Base-by-base conservation (phyloP, 257 asterid species). In the Scutellaria minor region DNA sequence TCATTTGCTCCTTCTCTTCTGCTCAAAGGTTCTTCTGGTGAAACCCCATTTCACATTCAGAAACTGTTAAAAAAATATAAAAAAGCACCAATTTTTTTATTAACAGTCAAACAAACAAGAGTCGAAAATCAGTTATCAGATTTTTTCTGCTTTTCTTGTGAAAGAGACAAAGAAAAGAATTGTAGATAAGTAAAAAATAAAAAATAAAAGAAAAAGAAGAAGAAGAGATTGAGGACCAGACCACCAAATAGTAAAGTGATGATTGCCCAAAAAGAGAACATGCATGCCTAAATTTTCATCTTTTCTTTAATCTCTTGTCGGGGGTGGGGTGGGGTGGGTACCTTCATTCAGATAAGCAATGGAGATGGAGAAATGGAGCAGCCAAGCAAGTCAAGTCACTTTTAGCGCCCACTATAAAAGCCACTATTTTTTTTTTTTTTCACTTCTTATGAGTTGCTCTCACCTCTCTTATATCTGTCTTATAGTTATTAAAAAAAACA, bases 1-100 rank as follows among this genome's bases (percentile, higher is more conserved):
- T 86, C 86, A 85, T 86, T 72, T 84, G 77, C 77, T 66, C 79
- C 82, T 54, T 81, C 89, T 76, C 86, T 71, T 79, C 75, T 73
- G 75, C 91, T 80, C 85, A 78, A 88, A 84, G 78, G 41, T 78
- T 75, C 67, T 75, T 62, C 74, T 66, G 76, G 73, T 70, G 60
- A 77, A 80, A 56, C 71, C 85, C 80, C 68, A 70, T 73, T 77
- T 78, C 83, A 51, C 75, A 59, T 67, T 59, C 40, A 41, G 62
- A 27, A 70, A 50, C 37, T 47, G 42, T 31, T 31, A 31, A 37
- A 18, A 44, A 50, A 68, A 5, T 18, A 18, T 18, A 18, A 35
- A 3, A 24, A 42, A 66, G 39, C 50, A 20, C 22, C 55, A 73
- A 53, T 13, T 65, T 13, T 3, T n/a, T 14, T 2, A 57, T 27